These are phyloP conservation scores for Cladophialophora chaetospira DNA, from an alignment of 2,329 filamentous ascomycete genomes.

Conservation along the genomic window DNA sequence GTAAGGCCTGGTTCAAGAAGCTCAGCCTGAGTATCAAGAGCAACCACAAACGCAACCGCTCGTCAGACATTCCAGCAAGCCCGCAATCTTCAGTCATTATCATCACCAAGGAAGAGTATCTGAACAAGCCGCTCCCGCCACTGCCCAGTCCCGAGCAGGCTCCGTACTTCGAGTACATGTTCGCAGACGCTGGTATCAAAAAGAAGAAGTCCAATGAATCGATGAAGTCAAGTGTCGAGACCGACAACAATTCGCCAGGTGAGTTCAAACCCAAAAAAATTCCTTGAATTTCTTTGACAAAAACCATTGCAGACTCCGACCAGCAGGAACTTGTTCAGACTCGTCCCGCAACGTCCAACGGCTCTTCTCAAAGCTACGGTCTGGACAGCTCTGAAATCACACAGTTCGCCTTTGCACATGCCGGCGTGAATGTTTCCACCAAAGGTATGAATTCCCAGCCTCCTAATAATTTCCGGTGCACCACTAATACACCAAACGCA, in stretches of 20 bases:
- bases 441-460: constrained; percentile 1
- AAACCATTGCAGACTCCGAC: neutral
- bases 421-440: constrained; percentile 16
- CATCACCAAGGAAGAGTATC: constrained; percentile 12
- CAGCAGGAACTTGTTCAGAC: neutral
- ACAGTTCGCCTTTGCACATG: constrained; percentile 15
- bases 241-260: constrained; percentile 2
- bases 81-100: neutral
- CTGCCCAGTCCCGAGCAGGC: constrained; percentile 6
- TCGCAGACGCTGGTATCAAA: constrained; percentile 18
- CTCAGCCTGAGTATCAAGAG: constrained; percentile 6
- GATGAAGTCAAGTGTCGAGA: neutral
- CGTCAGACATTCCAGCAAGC: neutral
- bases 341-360: neutral
- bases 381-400: constrained; percentile 9
- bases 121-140: constrained; percentile 27
- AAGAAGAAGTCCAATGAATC: neutral
- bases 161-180: constrained; percentile 21
- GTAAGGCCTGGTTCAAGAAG: constrained; percentile 14
- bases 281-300: neutral
- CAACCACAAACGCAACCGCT: neutral
- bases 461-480: neutral
- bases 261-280: neutral
- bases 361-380: neutral
- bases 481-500: neutral